Evolutionary conservation across 2,329 filamentous ascomycete genomes (phyloP), one percentile per base, ranked within the genome.

Genomic region (Fusarium poae): DNA sequence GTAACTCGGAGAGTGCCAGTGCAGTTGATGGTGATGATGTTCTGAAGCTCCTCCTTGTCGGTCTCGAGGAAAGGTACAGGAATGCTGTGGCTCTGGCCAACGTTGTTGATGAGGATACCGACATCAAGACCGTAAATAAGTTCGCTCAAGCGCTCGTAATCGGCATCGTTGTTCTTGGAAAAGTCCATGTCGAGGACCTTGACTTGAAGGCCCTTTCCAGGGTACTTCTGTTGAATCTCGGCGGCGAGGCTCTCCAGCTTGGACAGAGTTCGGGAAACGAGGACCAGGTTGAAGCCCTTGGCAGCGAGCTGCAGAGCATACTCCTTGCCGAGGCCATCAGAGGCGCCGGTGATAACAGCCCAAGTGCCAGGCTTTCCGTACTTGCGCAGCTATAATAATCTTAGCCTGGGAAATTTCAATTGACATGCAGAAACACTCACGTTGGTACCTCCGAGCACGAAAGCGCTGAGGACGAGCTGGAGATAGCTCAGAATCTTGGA

Each of bases 21-120:
- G 82, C 95, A 97, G 83, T 99, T 99, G 86, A 99, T 94, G 52
- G 90, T 94, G 80, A 99, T 90, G 75, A 99, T 99, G 77, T 92
- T 89, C 75, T 91, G 86, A 77, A 99, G 88, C 82, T 98, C 96
- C 62, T 91, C 84, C 76, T 89, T 86, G 15, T 89, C 81, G 1
- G 95, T 98, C 75, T 93, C 87, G 50, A 91, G 83, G 82, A 99
- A 99, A 0, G 94, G 87, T 1, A 97, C 93, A 3, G 96, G 96
- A 57, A 98, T 97, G 79, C 86, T 91, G 84, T 99, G 96, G 80
- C 92, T 97, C 79, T 94, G 91, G 70, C 96, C 96, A 56, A 99
- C 96, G 75, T 99, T 99, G 86, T 99, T 99, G 84, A 99, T 86
- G 68, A 99, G 83, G 65, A 99, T 91, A 44, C 91, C 90, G 27